phyloP scores from a whole-genome alignment of 1,284 basidiomycete species.

The Ustilago crameri region DNA sequence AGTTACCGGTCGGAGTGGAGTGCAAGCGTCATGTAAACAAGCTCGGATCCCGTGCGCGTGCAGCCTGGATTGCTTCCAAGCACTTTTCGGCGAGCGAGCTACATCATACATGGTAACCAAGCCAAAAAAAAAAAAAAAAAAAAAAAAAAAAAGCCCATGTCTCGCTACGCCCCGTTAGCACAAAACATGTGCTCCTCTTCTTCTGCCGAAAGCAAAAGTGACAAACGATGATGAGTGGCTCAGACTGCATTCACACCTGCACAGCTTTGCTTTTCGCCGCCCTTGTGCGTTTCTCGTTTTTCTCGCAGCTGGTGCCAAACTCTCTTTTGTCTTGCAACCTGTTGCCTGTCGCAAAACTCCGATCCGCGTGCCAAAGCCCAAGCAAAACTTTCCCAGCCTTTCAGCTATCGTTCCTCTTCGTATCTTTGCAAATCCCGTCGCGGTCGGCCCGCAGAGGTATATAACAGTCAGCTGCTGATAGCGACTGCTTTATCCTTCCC shows the following conservation, averaged over 20 bases:
- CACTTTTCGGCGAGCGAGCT: slow-evolving; percentile 9
- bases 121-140: not conserved
- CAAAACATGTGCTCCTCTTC: no score
- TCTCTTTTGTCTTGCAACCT: no score
- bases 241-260: no score
- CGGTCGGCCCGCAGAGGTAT: no score
- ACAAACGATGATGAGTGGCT: no score
- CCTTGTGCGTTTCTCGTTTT: no score
- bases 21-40: slow-evolving; percentile 6
- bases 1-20: not conserved
- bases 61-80: slow-evolving; percentile 1
- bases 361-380: no score
- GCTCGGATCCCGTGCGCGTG: slow-evolving; percentile 14
- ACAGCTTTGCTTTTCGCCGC: no score
- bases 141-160: not conserved
- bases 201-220: no score
- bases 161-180: slow-evolving; percentile 3
- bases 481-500: no score
- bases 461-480: not conserved
- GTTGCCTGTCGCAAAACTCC: no score
- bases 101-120: slow-evolving; percentile 14
- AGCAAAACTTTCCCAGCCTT: not conserved
- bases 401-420: not conserved
- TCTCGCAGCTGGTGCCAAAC: no score
- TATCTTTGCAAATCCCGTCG: not conserved